Percentiles rank a stretch among this genome's conserved stretches.
phyloP scores from a whole-genome alignment of 169 alveolate genomes.

The Cryptosporidium viatorum region DNA sequence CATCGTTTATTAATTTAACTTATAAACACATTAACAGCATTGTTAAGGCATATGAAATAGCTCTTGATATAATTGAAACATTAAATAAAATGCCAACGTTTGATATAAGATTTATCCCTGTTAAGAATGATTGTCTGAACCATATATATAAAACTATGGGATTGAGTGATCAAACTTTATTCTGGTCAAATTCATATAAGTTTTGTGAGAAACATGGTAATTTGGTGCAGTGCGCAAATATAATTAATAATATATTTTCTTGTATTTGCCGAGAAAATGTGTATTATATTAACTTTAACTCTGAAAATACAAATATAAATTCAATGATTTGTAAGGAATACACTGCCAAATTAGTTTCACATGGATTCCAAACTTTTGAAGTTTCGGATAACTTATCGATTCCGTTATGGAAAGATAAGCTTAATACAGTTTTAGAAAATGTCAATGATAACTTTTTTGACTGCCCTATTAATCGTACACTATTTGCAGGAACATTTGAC shows the following conservation, averaged over 20 bases:
- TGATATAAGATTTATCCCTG: conserved; percentile 67
- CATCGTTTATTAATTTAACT: conserved; percentile 16
- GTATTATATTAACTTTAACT: conserved; percentile 3
- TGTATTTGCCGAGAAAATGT: conserved; percentile 24
- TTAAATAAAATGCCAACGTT: conserved; percentile 57
- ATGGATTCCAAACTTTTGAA: conserved; percentile 19
- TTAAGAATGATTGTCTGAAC: conserved; percentile 43
- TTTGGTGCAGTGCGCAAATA: conserved; percentile 30
- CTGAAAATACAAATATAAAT: neutral
- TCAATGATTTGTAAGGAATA: conserved; percentile 4
- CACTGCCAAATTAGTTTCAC: neutral
- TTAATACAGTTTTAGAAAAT: neutral
- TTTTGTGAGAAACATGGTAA: conserved; percentile 58
- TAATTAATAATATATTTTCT: conserved; percentile 35
- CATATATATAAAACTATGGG: conserved; percentile 52
- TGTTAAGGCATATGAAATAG: conserved; percentile 74
- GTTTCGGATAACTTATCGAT: conserved; percentile 10
- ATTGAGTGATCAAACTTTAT: neutral
- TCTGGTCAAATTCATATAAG: conserved; percentile 19
- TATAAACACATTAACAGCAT: conserved; percentile 42
- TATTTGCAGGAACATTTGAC: conserved; percentile 82
- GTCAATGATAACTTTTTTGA: conserved; percentile 31
- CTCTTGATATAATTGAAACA: conserved; percentile 54
- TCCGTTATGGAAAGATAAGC: conserved; percentile 40
- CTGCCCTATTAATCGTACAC: conserved; percentile 57